Conservation (phyloP, 805 yeast species). For the Kodamaea jinghongensis region DNA sequence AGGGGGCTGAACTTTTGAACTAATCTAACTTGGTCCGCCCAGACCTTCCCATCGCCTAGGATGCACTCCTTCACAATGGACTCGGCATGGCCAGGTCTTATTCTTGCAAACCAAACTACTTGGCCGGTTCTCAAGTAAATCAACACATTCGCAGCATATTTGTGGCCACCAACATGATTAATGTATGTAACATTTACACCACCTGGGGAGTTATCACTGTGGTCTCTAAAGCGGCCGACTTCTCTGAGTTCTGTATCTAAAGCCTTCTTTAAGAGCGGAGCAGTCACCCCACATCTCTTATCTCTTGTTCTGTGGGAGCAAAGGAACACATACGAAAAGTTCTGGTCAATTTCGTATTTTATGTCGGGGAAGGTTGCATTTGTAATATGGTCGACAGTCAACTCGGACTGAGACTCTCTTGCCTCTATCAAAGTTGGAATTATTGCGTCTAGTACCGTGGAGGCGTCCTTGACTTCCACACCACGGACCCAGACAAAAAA, state of each 20-base stretch:
- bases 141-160: slow-evolving; percentile 85
- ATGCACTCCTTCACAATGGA: slow-evolving; percentile 77
- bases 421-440: slow-evolving; percentile 38
- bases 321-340: slow-evolving; percentile 56
- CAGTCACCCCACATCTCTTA: slow-evolving; percentile 90
- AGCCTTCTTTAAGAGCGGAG: slow-evolving; percentile 82
- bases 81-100: slow-evolving; percentile 71
- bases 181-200: slow-evolving; percentile 72
- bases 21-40: slow-evolving; percentile 66
- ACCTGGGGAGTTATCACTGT: slow-evolving; percentile 66
- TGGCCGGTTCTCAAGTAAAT: slow-evolving; percentile 72
- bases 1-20: slow-evolving; percentile 53
- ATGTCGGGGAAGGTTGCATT: slow-evolving; percentile 26
- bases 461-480: slow-evolving; percentile 43
- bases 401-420: slow-evolving; percentile 12
- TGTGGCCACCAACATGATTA: slow-evolving; percentile 96
- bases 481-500: slow-evolving; percentile 67
- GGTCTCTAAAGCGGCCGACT: slow-evolving; percentile 69
- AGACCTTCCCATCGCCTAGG: slow-evolving; percentile 62
- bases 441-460: slow-evolving; percentile 41
- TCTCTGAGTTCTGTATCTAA: slow-evolving; percentile 73
- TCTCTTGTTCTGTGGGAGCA: slow-evolving; percentile 93
- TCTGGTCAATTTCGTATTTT: slow-evolving; percentile 29
- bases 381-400: slow-evolving; percentile 3
- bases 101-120: slow-evolving; percentile 84